Conservation (phyloP, 495 filamentous ascomycete genomes). For the Aspergillus saccharolyticus region DNA sequence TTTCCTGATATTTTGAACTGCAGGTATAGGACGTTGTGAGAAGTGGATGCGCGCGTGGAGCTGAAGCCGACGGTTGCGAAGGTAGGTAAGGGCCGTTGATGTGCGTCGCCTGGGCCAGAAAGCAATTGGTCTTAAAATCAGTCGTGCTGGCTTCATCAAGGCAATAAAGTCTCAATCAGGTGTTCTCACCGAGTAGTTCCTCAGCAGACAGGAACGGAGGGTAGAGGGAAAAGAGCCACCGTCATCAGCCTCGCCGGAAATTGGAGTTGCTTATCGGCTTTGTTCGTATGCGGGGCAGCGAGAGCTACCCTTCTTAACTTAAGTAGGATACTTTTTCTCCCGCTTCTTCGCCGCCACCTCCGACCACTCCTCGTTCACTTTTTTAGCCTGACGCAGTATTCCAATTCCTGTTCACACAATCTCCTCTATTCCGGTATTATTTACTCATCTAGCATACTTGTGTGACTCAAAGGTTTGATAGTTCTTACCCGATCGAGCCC, state of each 20-base stretch:
- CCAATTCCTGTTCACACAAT: too few relatives aligned
- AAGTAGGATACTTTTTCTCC: conserved; percentile 4
- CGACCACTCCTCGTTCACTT: neutral
- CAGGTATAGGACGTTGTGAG: neutral
- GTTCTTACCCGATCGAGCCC: neutral
- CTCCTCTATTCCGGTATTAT: neutral
- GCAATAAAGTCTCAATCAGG: conserved; percentile 4
- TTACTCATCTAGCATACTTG: neutral
- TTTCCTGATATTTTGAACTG: neutral
- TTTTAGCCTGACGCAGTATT: neutral
- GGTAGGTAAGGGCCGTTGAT: neutral
- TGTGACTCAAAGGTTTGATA: conserved; percentile 3
- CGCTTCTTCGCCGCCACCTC: conserved; percentile 7
- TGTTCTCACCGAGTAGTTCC: neutral
- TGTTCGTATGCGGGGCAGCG: conserved; percentile 12
- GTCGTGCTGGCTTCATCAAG: neutral
- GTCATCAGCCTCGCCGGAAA: neutral
- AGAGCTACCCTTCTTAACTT: neutral
- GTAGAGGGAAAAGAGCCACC: conserved; percentile 9
- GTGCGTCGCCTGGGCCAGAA: neutral
- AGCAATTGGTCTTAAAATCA: neutral
- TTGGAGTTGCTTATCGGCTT: conserved; percentile 14
- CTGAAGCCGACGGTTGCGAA: neutral
- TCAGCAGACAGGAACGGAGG: neutral
- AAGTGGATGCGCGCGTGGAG: neutral